These are phyloP conservation scores for Geranium incanum DNA, from an alignment of 441 rosid genomes.

Conservation along the genomic window DNA sequence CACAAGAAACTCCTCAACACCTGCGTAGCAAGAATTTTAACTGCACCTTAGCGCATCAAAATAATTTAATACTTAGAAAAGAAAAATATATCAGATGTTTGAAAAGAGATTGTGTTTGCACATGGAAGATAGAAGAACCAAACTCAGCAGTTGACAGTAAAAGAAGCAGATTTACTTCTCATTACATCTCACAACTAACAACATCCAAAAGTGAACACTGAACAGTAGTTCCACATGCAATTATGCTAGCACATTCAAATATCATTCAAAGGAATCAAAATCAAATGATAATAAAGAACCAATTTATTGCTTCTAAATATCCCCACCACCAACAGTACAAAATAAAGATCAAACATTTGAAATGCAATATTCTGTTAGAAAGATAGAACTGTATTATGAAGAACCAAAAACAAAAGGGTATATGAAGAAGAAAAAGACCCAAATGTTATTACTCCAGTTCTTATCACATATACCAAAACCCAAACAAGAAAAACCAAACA, in stretches of 20 bases:
- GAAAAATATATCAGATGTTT: not conserved
- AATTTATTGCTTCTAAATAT: not conserved
- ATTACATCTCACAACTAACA: not conserved
- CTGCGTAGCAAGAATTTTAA: not conserved
- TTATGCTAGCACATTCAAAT: not conserved
- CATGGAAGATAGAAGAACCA: slow-evolving; percentile 2
- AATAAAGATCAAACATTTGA: slow-evolving; percentile 6
- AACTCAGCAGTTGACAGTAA: not conserved
- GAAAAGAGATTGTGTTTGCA: not conserved
- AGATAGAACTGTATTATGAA: not conserved
- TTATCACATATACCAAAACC: not conserved
- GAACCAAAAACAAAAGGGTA: not conserved
- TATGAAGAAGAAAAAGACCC: not conserved
- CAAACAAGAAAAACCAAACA: not conserved
- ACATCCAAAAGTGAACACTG: not conserved
- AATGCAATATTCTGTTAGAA: not conserved
- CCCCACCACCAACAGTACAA: not conserved
- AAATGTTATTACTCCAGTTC: not conserved
- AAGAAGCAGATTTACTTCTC: not conserved
- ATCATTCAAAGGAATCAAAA: not conserved
- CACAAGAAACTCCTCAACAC: not conserved
- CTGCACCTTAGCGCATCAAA: not conserved
- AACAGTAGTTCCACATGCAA: not conserved
- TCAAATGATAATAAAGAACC: not conserved
- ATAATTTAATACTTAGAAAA: not conserved